Conservation (phyloP, 257 asterid genomes). For the Plantago major region DNA sequence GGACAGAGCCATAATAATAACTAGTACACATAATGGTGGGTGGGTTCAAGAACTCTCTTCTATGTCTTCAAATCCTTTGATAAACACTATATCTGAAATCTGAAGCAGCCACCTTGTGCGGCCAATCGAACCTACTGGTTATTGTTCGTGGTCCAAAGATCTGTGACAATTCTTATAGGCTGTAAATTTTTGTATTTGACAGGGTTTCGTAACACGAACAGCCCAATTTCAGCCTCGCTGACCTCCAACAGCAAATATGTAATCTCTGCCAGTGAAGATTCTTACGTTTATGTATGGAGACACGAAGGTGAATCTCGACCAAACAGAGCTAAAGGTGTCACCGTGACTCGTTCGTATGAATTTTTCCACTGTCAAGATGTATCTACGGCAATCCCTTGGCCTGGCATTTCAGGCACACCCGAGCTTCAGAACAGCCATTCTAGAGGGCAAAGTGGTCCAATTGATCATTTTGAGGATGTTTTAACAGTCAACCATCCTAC, state of each 20-base stretch:
- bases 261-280: slow-evolving; percentile 91
- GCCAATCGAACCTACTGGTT: background rate
- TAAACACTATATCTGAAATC: too few relatives aligned
- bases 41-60: too few relatives aligned
- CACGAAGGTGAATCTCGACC: slow-evolving; percentile 81
- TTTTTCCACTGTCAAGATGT: slow-evolving; percentile 91
- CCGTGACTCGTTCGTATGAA: slow-evolving; percentile 74
- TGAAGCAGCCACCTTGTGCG: background rate
- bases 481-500: slow-evolving; percentile 54
- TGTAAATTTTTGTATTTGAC: slow-evolving; percentile 19
- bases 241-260: slow-evolving; percentile 78
- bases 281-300: slow-evolving; percentile 83
- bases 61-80: too few relatives aligned
- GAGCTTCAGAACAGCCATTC: slow-evolving; percentile 32
- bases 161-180: background rate
- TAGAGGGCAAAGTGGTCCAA: slow-evolving; percentile 29
- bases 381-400: slow-evolving; percentile 93
- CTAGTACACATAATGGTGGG: too few relatives aligned
- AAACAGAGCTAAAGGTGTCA: slow-evolving; percentile 66
- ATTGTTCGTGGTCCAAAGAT: background rate
- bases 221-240: slow-evolving; percentile 90
- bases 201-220: slow-evolving; percentile 85
- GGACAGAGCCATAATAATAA: too few relatives aligned
- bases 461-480: slow-evolving; percentile 34
- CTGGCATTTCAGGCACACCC: slow-evolving; percentile 50